Conservation (phyloP, 257 asterid genomes). For the Primulina huaijiensis region DNA sequence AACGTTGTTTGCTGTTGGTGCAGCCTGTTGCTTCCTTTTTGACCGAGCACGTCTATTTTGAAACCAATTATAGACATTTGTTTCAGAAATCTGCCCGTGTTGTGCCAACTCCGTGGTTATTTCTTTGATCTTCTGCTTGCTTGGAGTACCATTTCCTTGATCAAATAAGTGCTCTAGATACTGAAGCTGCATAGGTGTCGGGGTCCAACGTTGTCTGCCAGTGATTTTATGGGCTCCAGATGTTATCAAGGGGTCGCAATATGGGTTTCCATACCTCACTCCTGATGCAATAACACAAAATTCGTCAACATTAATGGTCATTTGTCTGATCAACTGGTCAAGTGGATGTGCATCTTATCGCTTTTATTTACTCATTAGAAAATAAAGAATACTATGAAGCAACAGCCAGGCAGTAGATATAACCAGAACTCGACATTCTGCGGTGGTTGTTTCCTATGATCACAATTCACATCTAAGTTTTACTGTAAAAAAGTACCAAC, state of each 20-base stretch:
- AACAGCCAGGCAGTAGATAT: background rate
- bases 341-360: background rate
- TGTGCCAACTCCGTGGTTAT: slow-evolving; percentile 83
- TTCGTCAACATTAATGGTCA: background rate
- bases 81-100: slow-evolving; percentile 96
- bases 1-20: slow-evolving; percentile 43
- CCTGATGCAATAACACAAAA: slow-evolving; percentile 45
- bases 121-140: slow-evolving; percentile 93
- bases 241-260: slow-evolving; percentile 67
- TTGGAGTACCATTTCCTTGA: slow-evolving; percentile 94
- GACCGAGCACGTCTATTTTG: slow-evolving; percentile 99
- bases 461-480: background rate
- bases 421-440: too few species aligned
- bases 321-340: background rate
- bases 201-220: slow-evolving; percentile 95
- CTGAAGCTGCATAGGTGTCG: slow-evolving; percentile 93
- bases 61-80: slow-evolving; percentile 97
- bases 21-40: slow-evolving; percentile 78
- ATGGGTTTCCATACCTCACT: slow-evolving; percentile 75
- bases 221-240: slow-evolving; percentile 82
- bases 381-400: background rate
- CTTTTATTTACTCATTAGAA: background rate
- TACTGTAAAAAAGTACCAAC: background rate
- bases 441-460: background rate
- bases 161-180: slow-evolving; percentile 88